Evolutionary conservation across 176 grass and related monocot species (phyloP).

Genomic region (Tillandsia fasciculata): DNA sequence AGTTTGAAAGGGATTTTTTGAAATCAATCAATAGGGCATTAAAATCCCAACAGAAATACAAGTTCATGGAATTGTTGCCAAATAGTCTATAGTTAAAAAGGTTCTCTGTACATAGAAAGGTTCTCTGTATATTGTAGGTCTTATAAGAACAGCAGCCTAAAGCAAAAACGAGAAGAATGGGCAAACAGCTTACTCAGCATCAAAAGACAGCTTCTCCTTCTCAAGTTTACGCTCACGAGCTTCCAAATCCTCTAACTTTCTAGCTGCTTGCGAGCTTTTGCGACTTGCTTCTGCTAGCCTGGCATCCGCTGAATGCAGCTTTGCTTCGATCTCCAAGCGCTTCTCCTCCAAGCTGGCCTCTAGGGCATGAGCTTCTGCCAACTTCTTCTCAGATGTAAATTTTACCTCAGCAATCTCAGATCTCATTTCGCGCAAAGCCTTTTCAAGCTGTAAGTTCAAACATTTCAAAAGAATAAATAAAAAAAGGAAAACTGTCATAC

Average conservation of each 20-base stretch:
- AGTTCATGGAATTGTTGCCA: too few species aligned
- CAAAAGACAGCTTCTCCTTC: conserved; percentile 78
- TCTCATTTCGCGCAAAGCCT: conserved; percentile 62
- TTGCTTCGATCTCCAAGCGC: conserved; percentile 70
- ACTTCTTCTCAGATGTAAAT: conserved; percentile 71
- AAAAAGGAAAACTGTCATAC: conserved; percentile 7
- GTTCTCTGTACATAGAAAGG: too few species aligned
- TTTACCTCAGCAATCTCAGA: conserved; percentile 77
- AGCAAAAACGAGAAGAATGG: conserved; percentile 2
- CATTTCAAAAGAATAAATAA: conserved; percentile 18
- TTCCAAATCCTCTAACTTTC: conserved; percentile 69
- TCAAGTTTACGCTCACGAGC: conserved; percentile 70
- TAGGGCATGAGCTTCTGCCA: conserved; percentile 59
- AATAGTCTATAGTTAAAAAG: too few species aligned
- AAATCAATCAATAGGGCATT: too few species aligned
- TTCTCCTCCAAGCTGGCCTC: conserved; percentile 79
- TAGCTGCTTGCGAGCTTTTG: conserved; percentile 72
- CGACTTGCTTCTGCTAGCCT: conserved; percentile 94
- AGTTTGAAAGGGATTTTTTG: too few species aligned
- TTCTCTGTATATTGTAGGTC: too few species aligned
- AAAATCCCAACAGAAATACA: too few species aligned
- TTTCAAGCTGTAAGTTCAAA: conserved; percentile 65
- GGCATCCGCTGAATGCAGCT: conserved; percentile 80
- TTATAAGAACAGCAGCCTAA: neutral
- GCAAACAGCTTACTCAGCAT: conserved; percentile 44